These are phyloP conservation scores for Cornus kousa DNA, from an alignment of 148 eudicot species.

Conservation along the genomic window DNA sequence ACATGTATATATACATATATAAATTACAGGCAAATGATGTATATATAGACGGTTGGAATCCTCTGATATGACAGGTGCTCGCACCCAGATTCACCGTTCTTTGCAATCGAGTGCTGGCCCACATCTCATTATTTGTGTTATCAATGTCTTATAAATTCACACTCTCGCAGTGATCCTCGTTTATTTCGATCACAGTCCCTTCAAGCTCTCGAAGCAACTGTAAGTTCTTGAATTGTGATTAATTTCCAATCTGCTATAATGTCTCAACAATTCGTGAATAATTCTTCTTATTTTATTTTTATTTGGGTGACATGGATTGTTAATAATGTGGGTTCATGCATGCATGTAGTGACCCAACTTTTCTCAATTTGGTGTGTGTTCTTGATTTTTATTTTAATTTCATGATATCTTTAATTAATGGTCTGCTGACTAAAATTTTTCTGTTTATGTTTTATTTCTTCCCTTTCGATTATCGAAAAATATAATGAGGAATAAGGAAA, in stretches of 20 bases:
- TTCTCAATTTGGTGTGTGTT: neutral
- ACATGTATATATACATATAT: neutral
- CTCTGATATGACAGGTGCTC: neutral
- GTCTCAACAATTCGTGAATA: neutral
- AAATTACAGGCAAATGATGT: neutral
- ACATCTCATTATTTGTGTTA: neutral
- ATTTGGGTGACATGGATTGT: no score
- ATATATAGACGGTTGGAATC: neutral
- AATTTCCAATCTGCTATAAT: neutral
- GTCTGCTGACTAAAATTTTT: neutral
- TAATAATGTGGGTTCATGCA: neutral
- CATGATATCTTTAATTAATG: neutral
- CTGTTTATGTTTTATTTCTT: neutral
- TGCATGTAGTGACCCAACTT: neutral
- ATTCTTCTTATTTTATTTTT: neutral
- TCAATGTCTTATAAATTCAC: neutral
- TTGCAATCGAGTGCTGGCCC: slow-evolving; percentile 4
- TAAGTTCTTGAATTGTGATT: neutral
- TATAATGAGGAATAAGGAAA: neutral
- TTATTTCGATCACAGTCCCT: neutral
- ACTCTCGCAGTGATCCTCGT: neutral
- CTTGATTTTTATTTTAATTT: neutral
- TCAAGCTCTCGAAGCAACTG: slow-evolving; percentile 4
- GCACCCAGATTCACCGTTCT: no score
- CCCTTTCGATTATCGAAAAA: neutral